Base-by-base conservation (phyloP, 2,329 filamentous ascomycete species). In the Helotiales sp. region DNA sequence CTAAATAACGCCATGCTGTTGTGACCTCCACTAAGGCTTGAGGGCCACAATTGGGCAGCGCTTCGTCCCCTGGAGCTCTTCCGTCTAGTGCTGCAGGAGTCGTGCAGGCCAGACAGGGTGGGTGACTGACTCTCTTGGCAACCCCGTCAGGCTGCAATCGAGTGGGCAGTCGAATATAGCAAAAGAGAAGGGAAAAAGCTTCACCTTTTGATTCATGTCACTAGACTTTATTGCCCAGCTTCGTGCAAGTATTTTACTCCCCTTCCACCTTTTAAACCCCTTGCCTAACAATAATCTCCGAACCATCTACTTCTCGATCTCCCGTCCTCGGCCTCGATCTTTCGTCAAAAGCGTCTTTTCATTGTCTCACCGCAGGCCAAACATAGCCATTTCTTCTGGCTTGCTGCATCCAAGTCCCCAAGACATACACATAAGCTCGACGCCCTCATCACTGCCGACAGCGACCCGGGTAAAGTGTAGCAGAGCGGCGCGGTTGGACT, bases 341-440 rank as follows among this genome's bases (percentile, higher is more conserved):
- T 5, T 25, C 46, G 25, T 48, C 27, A 48, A 27, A 48, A 29
- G n/a, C 46, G 22, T 48, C 46, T 48, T 44, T 30, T 22, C 46
- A 22, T 22, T 29, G 25, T 48, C 46, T 19, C 31, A 29, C 46
- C 42, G 25, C 25, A 48, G 29, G 17, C 19, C 46, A 77, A 34
- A 25, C 25, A 24, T 54, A 31, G 38, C 40, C 33, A 48, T 36
- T 42, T 33, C 40, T 15, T 12, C 10, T 7, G 22, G n/a, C 12
- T 25, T 27, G 2, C 12, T 12, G 10, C 40, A 13, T 24, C 40
- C 22, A 24, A 44, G n/a, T 25, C 40, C 24, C 10, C 5, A 44
- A 44, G 40, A 25, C 12, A 12, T 6, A 44, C 24, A 44, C 40
- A 44, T 27, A 5, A 25, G 24, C 38, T 42, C 40, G n/a, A 44